Base-by-base conservation (phyloP, 352 stramenopile genomes). In the Phytophthora palmivora region DNA sequence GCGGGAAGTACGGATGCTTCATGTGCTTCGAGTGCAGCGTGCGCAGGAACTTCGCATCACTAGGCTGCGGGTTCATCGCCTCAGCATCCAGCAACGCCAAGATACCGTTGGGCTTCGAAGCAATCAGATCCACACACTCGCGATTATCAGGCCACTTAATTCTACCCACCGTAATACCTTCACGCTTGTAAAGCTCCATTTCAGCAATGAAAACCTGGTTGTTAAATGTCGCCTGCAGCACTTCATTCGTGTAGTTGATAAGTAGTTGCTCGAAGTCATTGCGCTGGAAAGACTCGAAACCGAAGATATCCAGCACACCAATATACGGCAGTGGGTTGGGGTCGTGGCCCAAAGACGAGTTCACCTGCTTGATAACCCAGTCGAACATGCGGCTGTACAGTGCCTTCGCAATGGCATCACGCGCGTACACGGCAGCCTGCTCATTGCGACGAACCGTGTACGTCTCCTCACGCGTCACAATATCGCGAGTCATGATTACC, bases 341-440 rank as follows among this genome's bases (percentile, higher is more conserved):
- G 41, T 95, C 86, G 41, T 97, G 84, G 10, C 83, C 87, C 8
- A 97, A 72, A 62, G 78, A 91, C 53, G 63, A 67, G 81, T 98
- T 98, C 22, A 98, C 88, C 54, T 96, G 87, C 32, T 88, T 64
- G 33, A 98, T 94, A 36, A 98, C 76, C 91, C 91, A 97, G 61
- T 96, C 82, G 64, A 98, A 98, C 33, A 98, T 76, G 22, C 88
- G 82, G 36, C 78, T 88, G 74, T 98, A 98, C 6, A 98, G 61
- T 32, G 92, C 86, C 76, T 98, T 99, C 12, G 94, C 86, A 48
- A 98, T 93, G 4, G 92, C 92, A 47, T 98, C 89, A 49, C 95
- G 85, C 6, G 82, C 83, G 67, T 98, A 98, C 16, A 86, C 71
- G n/a, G 82, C 84, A 39, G 89, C 87, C 58, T 94, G 82, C 12